Base-by-base conservation (phyloP, 148 eudicot genomes). In the Linanthus parryae region DNA sequence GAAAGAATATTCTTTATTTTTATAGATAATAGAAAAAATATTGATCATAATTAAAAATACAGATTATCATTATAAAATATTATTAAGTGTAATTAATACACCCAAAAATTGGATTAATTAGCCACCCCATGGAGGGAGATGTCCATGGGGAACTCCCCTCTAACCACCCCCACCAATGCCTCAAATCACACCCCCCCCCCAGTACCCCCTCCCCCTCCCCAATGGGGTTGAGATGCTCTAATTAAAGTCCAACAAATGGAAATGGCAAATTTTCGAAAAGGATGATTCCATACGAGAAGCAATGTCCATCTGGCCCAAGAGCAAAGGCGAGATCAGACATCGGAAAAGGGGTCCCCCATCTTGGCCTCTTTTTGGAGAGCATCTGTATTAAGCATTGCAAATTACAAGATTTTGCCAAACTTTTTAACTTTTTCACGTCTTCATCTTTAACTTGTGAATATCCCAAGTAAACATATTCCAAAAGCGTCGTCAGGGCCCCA, bases 391-490 rank as follows among this genome's bases (percentile, higher is more conserved):
- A 57, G 62, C 64, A 53, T 30, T 83, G 78, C 69, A 86, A 65
- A 44, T 79, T 68, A 54, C 92, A 85, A 47, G 75, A 77, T 67
- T 61, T 80, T 18, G 89, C 82, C 27, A 90, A 60, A 38, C 73
- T 28, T 79, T 72, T 86, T 51, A 85, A 62, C 70, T 74, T 85
- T 37, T 71, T 79, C 58, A 74, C 63, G 44, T 58, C 65, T 37
- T 66, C 82, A 54, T 58, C 77, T 44, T 58, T 73, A 13, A 70
- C 84, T 66, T 79, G 71, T 34, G 76, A 23, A 72, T 77, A 56
- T 47, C 95, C 97, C 13, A 69, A 66, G 67, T 85, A 90, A 22
- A 83, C 65, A 65, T 57, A 90, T 37, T 83, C 82, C 68, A 86
- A 62, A 59, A 90, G 31, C 68, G 83, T 90, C 63, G 57, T 41